Evolutionary conservation across 345 rosid genomes (phyloP).

Genomic region (Lagerstroemia speciosa): DNA sequence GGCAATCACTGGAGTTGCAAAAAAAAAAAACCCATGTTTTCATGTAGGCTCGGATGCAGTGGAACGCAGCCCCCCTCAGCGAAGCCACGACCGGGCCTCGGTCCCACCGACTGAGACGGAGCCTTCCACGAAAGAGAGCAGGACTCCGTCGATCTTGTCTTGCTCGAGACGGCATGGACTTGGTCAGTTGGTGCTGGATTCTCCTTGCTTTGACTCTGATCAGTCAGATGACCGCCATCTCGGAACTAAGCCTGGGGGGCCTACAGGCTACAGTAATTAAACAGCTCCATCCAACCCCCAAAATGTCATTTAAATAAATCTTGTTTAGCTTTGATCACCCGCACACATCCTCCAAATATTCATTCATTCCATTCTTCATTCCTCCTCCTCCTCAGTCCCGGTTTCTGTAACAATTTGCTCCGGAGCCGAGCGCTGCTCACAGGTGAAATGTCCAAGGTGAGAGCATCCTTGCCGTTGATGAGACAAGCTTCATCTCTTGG

Average conservation of each 20-base stretch:
- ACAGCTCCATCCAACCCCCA: conserved; percentile 2
- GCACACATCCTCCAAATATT: not conserved
- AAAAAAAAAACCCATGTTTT: not conserved
- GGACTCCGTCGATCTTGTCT: too few relatives aligned
- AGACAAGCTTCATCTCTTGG: not conserved
- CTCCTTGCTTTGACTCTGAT: not conserved
- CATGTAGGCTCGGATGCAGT: not conserved
- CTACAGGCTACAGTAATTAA: not conserved
- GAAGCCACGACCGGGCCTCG: not conserved
- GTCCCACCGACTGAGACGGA: not conserved
- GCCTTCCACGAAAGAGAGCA: too few relatives aligned
- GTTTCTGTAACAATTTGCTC: not conserved
- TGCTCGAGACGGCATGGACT: too few relatives aligned
- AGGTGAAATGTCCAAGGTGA: conserved; percentile 1
- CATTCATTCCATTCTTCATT: not conserved
- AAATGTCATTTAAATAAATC: not conserved
- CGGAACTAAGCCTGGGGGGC: not conserved
- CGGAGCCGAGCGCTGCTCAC: not conserved
- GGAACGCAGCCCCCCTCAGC: not conserved
- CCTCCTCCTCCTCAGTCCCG: not conserved
- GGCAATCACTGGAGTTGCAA: not conserved
- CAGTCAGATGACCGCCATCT: too few relatives aligned
- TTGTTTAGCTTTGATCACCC: not conserved
- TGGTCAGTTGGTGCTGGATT: too few relatives aligned
- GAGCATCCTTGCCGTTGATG: not conserved